These are phyloP conservation scores for Thalassiosira sp. DNA, from an alignment of 352 stramenopile genomes.

Conservation along the genomic window DNA sequence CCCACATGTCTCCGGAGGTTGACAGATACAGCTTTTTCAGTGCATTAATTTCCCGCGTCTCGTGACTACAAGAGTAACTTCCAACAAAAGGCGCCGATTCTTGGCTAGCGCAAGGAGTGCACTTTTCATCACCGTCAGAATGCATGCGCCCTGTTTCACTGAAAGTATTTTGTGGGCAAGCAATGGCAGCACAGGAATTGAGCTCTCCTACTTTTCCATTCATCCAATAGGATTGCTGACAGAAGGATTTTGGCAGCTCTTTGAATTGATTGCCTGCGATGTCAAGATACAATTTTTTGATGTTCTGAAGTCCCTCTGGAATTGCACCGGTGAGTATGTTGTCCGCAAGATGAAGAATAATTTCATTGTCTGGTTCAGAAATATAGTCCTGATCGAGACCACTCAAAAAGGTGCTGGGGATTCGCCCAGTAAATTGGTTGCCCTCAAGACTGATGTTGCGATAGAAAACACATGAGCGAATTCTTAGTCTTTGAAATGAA, in stretches of 20 bases:
- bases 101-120: conserved; percentile 37
- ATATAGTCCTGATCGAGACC: conserved; percentile 48
- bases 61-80: conserved; percentile 47
- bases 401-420: conserved; percentile 61
- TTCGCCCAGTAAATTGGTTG: conserved; percentile 46
- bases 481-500: background rate
- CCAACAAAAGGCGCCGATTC: conserved; percentile 47
- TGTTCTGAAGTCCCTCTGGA: conserved; percentile 43
- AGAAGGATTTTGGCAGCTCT: conserved; percentile 46
- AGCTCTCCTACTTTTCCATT: conserved; percentile 55
- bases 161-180: conserved; percentile 52
- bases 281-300: conserved; percentile 56
- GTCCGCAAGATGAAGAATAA: conserved; percentile 65
- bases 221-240: conserved; percentile 54
- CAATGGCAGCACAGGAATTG: conserved; percentile 54
- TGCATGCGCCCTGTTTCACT: conserved; percentile 39
- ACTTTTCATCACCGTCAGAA: conserved; percentile 29
- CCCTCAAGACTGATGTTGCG: conserved; percentile 25
- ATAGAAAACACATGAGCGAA: conserved; percentile 1
- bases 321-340: conserved; percentile 68
- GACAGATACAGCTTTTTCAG: conserved; percentile 47
- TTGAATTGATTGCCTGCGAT: conserved; percentile 59
- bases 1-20: conserved; percentile 49
- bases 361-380: conserved; percentile 44
- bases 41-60: conserved; percentile 25